A percentile compares a stretch with the other conserved stretches of the same genome.
Evolutionary conservation across 1,284 basidiomycete species (phyloP).

Genomic region (Cutaneotrichosporon dermatis): DNA sequence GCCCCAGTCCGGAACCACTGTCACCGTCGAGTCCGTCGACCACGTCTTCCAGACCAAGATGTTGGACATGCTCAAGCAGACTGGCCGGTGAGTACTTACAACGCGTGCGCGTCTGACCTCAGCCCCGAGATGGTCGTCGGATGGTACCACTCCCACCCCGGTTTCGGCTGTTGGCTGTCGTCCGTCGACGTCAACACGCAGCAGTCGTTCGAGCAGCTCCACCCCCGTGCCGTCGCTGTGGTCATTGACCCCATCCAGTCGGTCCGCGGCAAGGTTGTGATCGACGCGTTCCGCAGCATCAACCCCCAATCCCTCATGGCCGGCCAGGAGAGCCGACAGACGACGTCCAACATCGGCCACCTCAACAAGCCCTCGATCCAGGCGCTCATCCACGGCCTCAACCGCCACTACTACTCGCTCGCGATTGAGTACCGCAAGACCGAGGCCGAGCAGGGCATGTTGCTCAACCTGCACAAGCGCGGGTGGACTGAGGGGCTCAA

Average conservation of each 20-base stretch:
- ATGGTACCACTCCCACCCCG: slow-evolving; percentile 99
- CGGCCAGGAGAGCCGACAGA: slow-evolving; percentile 93
- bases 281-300: slow-evolving; percentile 97
- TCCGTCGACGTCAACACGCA: slow-evolving; percentile 99
- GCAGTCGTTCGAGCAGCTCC: slow-evolving; percentile 97
- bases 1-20: slow-evolving; percentile 98
- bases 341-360: slow-evolving; percentile 97
- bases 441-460: slow-evolving; percentile 94
- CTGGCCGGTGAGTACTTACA: slow-evolving; percentile 68
- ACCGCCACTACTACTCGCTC: slow-evolving; percentile 91
- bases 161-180: slow-evolving; percentile 98
- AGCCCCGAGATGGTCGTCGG: slow-evolving; percentile 98
- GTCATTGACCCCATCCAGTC: slow-evolving; percentile 99
- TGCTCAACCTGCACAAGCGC: slow-evolving; percentile 94
- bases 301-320: slow-evolving; percentile 73
- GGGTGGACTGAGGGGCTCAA: slow-evolving; percentile 97
- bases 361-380: slow-evolving; percentile 99
- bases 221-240: slow-evolving; percentile 91
- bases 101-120: slow-evolving; percentile 6
- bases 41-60: slow-evolving; percentile 98
- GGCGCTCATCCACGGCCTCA: slow-evolving; percentile 89
- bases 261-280: slow-evolving; percentile 97
- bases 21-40: slow-evolving; percentile 98
- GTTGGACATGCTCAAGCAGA: slow-evolving; percentile 99
- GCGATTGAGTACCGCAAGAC: slow-evolving; percentile 96